A percentile compares a stretch with the other conserved stretches of the same genome.
These are phyloP conservation scores for Pogostemon cablin DNA, from an alignment of 257 asterid species.

Conservation along the genomic window DNA sequence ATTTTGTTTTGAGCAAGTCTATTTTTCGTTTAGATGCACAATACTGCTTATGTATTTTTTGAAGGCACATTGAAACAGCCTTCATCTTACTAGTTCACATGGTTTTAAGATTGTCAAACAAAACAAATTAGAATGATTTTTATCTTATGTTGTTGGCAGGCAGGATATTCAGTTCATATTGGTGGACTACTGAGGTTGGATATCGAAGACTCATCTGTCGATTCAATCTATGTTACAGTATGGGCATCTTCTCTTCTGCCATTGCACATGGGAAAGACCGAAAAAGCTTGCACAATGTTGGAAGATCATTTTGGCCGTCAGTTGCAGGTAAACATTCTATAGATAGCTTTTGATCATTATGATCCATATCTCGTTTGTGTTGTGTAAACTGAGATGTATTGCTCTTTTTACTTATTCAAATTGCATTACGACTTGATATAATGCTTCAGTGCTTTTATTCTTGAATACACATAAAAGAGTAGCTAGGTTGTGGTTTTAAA, in stretches of 20 bases:
- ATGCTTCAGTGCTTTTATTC: too few relatives aligned
- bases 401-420: too few relatives aligned
- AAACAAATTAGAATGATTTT: slow-evolving; percentile 7
- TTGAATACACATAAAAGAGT: too few relatives aligned
- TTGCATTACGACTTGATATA: too few relatives aligned
- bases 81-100: not conserved
- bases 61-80: not conserved
- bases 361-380: not conserved
- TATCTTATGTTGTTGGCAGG: slow-evolving; percentile 49
- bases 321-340: slow-evolving; percentile 53
- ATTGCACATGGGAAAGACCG: slow-evolving; percentile 87
- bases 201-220: slow-evolving; percentile 66
- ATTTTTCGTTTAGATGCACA: not conserved
- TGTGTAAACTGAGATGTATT: too few relatives aligned
- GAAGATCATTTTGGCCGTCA: slow-evolving; percentile 83
- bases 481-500: not conserved
- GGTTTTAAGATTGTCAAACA: not conserved
- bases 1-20: not conserved
- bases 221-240: slow-evolving; percentile 74
- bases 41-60: too few relatives aligned
- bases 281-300: slow-evolving; percentile 58
- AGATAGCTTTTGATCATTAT: too few relatives aligned
- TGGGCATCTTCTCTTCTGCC: slow-evolving; percentile 91
- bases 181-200: slow-evolving; percentile 85
- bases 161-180: slow-evolving; percentile 75